Base-by-base conservation (phyloP, 169 alveolate species). In the Eimeria sp. region DNA sequence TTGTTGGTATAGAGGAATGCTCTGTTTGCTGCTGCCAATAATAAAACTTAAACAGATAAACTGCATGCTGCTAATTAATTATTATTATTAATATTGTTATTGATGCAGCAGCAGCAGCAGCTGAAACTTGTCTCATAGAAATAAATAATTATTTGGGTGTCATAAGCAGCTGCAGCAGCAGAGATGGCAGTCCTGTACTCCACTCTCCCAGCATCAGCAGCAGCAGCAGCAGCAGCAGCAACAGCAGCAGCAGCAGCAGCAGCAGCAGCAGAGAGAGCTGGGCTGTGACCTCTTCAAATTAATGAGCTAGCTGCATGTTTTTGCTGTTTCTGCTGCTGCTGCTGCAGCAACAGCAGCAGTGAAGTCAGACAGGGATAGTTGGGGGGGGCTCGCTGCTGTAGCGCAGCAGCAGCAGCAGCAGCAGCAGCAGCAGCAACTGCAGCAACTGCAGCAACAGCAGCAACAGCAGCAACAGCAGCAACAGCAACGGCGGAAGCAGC, bases 381-480 rank as follows among this genome's bases (percentile, higher is more conserved):
- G 10, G 14, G 66, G 18, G 87, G 62, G 62, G 33, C 33, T 77
- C 23, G n/a, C 64, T 18, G 33, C 30, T 37, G 16, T 9, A n/a
- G 62, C 20, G 87, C 87, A 43, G 33, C 66, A 40, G 66, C 87
- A 14, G 87, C 87, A 40, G 87, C 87, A 77, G 46, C 66, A 46
- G 66, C 64, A 16, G 87, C 66, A n/a, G n/a, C n/a, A n/a, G n/a
- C n/a, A n/a, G n/a, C n/a, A n/a, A n/a, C n/a, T n/a, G n/a, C n/a
- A n/a, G n/a, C n/a, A n/a, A n/a, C n/a, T n/a, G n/a, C n/a, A n/a
- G n/a, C n/a, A n/a, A n/a, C n/a, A 23, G n/a, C 58, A 77, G 87
- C 58, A 46, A 37, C 87, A 16, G 87, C 87, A 43, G 87, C 87
- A 77, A 62, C 87, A 77, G 58, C 87, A 77, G 64, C 87, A 77